These are phyloP conservation scores for Orbilia quercus DNA, from an alignment of 2,329 filamentous ascomycete species.

Conservation along the genomic window DNA sequence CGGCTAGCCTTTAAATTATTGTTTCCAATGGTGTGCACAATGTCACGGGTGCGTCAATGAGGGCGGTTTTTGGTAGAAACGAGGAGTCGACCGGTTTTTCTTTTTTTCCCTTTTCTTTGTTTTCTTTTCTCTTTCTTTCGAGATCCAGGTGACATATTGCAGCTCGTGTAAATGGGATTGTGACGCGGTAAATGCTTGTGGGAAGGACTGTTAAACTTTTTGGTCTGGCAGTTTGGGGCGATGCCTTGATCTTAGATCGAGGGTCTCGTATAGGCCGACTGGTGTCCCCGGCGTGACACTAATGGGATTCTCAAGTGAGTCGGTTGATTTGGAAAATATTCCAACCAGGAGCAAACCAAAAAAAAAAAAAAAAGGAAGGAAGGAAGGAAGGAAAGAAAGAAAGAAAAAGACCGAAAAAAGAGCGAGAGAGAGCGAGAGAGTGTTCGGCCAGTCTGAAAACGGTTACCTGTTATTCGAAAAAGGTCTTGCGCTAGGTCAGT, in stretches of 20 bases:
- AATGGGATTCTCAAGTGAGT: slow-evolving; percentile 21
- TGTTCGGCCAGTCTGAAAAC: slow-evolving; percentile 42
- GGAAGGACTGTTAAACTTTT: slow-evolving; percentile 32
- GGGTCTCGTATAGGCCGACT: slow-evolving; percentile 31
- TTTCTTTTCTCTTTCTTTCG: slow-evolving; percentile 14
- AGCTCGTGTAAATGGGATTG: slow-evolving; percentile 25
- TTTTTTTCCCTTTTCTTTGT: slow-evolving; percentile 26
- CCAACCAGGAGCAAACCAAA: slow-evolving; percentile 40
- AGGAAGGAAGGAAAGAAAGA: slow-evolving; percentile 18
- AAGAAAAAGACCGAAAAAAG: not conserved
- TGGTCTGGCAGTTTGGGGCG: slow-evolving; percentile 28
- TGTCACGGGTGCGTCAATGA: slow-evolving; percentile 32
- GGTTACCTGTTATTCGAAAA: slow-evolving; percentile 54
- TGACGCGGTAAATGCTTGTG: slow-evolving; percentile 32
- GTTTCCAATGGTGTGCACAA: slow-evolving; percentile 20
- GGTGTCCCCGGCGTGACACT: slow-evolving; percentile 10
- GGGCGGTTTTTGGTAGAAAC: slow-evolving; percentile 20
- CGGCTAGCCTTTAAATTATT: slow-evolving; percentile 6
- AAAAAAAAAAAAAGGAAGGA: slow-evolving; percentile 5
- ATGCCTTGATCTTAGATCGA: slow-evolving; percentile 47
- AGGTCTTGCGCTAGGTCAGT: slow-evolving; percentile 48
- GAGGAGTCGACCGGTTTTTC: slow-evolving; percentile 8
- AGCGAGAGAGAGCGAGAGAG: not conserved
- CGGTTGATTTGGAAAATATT: slow-evolving; percentile 37
- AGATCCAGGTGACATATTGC: slow-evolving; percentile 36